phyloP scores from a whole-genome alignment of 306 rosid species.

The Alnus glutinosa region DNA sequence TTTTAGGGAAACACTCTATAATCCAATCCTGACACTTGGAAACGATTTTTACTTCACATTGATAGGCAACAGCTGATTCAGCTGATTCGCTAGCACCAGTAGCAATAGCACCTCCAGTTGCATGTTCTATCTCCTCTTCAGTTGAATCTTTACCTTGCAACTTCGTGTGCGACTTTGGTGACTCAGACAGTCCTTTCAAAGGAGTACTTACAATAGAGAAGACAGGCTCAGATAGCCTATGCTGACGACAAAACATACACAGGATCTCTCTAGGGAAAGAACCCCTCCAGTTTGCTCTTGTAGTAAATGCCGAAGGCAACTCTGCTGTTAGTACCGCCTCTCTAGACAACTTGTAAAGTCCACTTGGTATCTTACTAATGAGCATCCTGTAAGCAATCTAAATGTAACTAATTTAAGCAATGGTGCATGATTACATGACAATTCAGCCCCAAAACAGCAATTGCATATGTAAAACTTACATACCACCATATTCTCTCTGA shows the following conservation, averaged over 20 bases:
- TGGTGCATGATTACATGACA: slow-evolving; percentile 13
- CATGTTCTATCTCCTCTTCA: slow-evolving; percentile 35
- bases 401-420: slow-evolving; percentile 32
- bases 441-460: slow-evolving; percentile 6
- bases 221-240: slow-evolving; percentile 72
- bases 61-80: slow-evolving; percentile 48
- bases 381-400: slow-evolving; percentile 67
- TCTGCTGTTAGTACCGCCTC: slow-evolving; percentile 74
- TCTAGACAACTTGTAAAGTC: slow-evolving; percentile 85
- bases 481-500: background rate
- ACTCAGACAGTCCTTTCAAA: slow-evolving; percentile 42
- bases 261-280: slow-evolving; percentile 82
- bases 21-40: slow-evolving; percentile 61
- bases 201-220: slow-evolving; percentile 43
- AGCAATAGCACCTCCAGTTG: slow-evolving; percentile 38
- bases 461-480: slow-evolving; percentile 22
- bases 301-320: slow-evolving; percentile 65
- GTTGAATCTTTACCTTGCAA: slow-evolving; percentile 47
- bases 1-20: slow-evolving; percentile 63
- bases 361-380: slow-evolving; percentile 79
- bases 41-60: slow-evolving; percentile 63
- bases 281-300: slow-evolving; percentile 90
- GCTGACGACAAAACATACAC: slow-evolving; percentile 80
- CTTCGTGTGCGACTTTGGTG: slow-evolving; percentile 47
- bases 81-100: slow-evolving; percentile 38